Percentiles rank a stretch among this genome's conserved stretches.
These are phyloP conservation scores for Termitomyces sp. DNA, from an alignment of 768 basidiomycete species.

Conservation along the genomic window DNA sequence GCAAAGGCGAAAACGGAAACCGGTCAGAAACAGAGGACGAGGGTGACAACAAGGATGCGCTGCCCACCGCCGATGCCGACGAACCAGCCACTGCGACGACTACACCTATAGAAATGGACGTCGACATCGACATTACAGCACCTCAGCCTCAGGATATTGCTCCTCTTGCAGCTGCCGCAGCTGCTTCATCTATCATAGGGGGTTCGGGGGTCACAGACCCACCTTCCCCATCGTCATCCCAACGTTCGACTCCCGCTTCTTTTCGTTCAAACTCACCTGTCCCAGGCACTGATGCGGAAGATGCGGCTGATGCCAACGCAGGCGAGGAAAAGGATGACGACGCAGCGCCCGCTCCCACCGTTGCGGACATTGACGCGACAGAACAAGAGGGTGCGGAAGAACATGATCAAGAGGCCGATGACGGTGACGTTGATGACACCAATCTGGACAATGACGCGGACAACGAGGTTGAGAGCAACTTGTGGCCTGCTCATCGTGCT, in stretches of 20 bases:
- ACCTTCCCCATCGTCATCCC: constrained; percentile 35
- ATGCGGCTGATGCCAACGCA: constrained; percentile 16
- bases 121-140: constrained; percentile 32
- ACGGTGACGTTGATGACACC: constrained; percentile 32
- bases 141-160: constrained; percentile 26
- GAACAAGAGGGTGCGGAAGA: constrained; percentile 28
- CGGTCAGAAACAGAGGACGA: constrained; percentile 22
- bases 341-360: constrained; percentile 8
- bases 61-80: constrained; percentile 21
- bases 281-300: constrained; percentile 16
- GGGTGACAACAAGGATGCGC: constrained; percentile 28
- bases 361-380: constrained; percentile 19
- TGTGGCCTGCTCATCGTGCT: constrained; percentile 78
- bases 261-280: constrained; percentile 44
- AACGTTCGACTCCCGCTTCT: constrained; percentile 32
- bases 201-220: constrained; percentile 38
- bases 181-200: constrained; percentile 50
- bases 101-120: constrained; percentile 24
- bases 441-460: constrained; percentile 44
- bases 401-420: constrained; percentile 30
- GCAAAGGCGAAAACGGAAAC: constrained; percentile 27
- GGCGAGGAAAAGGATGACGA: constrained; percentile 10
- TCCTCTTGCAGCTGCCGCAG: constrained; percentile 34
- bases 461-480: constrained; percentile 58
- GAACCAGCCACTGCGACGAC: constrained; percentile 19